Evolutionary conservation across 106 monocot species (phyloP), one percentile per base, ranked within the genome.

Genomic region (Cymbidium sinense): DNA sequence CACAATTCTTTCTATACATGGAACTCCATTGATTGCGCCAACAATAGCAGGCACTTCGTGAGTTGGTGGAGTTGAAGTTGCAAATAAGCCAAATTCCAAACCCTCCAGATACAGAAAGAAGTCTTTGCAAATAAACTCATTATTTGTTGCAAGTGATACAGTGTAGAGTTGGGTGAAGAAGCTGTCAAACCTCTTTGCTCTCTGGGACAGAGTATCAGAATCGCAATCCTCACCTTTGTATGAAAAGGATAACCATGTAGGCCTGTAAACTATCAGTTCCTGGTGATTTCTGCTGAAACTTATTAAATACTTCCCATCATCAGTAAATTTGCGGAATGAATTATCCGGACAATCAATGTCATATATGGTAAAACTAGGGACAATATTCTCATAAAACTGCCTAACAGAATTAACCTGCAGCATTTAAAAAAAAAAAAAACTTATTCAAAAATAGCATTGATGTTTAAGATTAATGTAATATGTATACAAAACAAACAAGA

Each of bases 291-390:
- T 88, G 90, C 99, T 93, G 80, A 99, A 95, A 79, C 90, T 87
- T 61, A 99, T 82, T 30, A 99, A 87, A 78, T 87, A 99, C 30
- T 82, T 88, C 1, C 99, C 99, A 82, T 99, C 99, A 79, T 99
- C 94, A 41, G 99, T 99, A 80, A 99, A 87, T 80, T 99, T 99
- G 70, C 90, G 92, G 77, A 99, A 99, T 44, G 77, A 89, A 83
- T 89, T 64, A 34, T 99, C 95, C 3, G 99, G 99, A 67, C 95
- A 95, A 82, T 91, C 92, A 69, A 99, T 75, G 81, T 99, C 99
- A 89, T 81, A 91, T 70, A 95, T 65, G 27, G 99, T 99, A 80
- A 75, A 91, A 81, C 78, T 93, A 64, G 99, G 99, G 77, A 92
- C 88, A 79, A 99, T 75, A 74, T 99, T 99, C 77, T 95, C 99